These are phyloP conservation scores for Mariannaea elegans DNA, from an alignment of 2,329 filamentous ascomycete genomes.

Conservation along the genomic window DNA sequence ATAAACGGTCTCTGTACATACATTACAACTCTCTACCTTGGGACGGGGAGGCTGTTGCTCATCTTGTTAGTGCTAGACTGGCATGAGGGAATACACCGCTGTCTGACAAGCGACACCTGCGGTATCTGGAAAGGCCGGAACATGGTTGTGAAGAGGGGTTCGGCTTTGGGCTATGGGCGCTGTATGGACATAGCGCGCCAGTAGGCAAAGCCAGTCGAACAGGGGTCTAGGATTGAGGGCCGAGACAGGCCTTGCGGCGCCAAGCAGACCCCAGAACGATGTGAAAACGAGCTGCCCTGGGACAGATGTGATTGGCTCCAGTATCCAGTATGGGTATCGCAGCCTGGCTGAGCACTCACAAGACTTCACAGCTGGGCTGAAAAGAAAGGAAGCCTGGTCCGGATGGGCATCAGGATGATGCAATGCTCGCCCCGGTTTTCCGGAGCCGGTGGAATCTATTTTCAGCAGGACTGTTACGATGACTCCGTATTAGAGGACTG, in stretches of 20 bases:
- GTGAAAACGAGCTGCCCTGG: constrained; percentile 23
- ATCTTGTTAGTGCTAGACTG: constrained; percentile 11
- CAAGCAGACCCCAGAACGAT: constrained; percentile 30
- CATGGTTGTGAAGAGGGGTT: constrained; percentile 13
- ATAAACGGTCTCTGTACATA: not conserved
- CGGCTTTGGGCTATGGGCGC: constrained; percentile 14
- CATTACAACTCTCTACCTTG: not conserved
- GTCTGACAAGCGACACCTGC: constrained; percentile 12
- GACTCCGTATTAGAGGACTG: not conserved
- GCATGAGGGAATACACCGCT: constrained; percentile 15
- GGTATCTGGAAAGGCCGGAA: constrained; percentile 12
- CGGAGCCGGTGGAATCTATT: constrained; percentile 37
- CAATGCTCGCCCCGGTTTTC: constrained; percentile 37
- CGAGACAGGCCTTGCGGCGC: constrained; percentile 38
- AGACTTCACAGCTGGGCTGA: constrained; percentile 28
- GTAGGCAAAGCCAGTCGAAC: constrained; percentile 24
- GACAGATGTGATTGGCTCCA: constrained; percentile 36
- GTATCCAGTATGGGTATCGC: constrained; percentile 22
- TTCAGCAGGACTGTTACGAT: constrained; percentile 26
- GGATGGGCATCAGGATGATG: constrained; percentile 41
- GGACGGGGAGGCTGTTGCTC: constrained; percentile 1
- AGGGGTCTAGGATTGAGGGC: constrained; percentile 37
- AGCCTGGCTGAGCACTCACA: constrained; percentile 36
- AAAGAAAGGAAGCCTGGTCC: constrained; percentile 24
- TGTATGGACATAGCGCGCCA: constrained; percentile 19